Base-by-base conservation (phyloP, 768 basidiomycete genomes). In the Leccinum arenicola region DNA sequence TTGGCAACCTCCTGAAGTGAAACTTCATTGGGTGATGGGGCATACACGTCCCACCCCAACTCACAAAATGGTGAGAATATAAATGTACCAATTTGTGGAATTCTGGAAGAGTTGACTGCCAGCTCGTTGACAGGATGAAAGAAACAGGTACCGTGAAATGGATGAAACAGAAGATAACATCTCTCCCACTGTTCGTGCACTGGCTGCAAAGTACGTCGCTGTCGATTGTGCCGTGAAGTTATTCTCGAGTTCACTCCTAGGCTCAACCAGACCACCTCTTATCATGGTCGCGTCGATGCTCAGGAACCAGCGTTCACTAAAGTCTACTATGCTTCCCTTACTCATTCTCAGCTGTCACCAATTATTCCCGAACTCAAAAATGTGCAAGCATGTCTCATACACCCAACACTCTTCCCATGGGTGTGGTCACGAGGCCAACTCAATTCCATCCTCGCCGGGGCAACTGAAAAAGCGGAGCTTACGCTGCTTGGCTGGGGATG, bases 311-410 rank as follows among this genome's bases (percentile, higher is more conserved):
- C 81, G 4, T 90, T 88, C 67, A 88, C 84, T 36, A 91, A 93
- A 78, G 88, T 98, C 60, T 97, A 86, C 72, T 97, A 95, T 68
- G 91, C 95, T 0, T 98, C 97, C 0, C 81, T 97, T 33, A 99
- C 96, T 1, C 96, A 99, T 74, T 95, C 95, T 2, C 96, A 99
- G 68, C 83, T 99, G 4, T 80, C 94, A 2, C 96, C 98, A 71
- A 81, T 98, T 4, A 79, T 95, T 17, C 88, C 89, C 4, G 96
- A 99, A 68, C 78, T 98, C 10, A 80, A 77, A 89, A 85, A 65
- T 82, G n/a, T n/a, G n/a, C n/a, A n/a, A 74, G 17, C 55, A 76
- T 51, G 55, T 64, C 27, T 70, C 70, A 19, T 52, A 60, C 27
- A 38, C 35, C 38, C 40, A 57, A 3, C 48, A 61, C 50, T 60